Evolutionary conservation across 306 rosid genomes (phyloP), one percentile per base, ranked within the genome.

Genomic region (Quercus variabilis): DNA sequence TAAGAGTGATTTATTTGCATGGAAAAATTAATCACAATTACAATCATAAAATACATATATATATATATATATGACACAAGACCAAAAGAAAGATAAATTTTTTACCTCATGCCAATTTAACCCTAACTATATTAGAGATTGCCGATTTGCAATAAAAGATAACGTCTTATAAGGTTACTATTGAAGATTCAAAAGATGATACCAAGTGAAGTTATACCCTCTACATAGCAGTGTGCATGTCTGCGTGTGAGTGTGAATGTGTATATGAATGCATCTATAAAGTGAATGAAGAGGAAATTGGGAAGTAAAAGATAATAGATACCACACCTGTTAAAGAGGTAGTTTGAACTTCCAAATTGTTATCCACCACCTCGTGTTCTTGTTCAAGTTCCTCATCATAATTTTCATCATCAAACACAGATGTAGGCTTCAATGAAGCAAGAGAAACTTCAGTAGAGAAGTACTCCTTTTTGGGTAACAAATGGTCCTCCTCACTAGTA

Each of bases 361-460:
- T 83, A 60, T 87, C 85, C 76, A 77, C 90, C 8, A 72, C 68
- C 68, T 85, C 90, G n/a, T 71, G 75, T 71, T 91, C 97, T 56
- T 81, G 81, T n/a, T 92, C 97, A 90, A 91, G 85, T 76, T 92
- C 98, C 85, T 92, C 98, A 28, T 94, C 99, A 77, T 94, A 94
- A 83, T 94, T 79, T 81, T 94, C 99, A 83, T 94, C 99, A 57
- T 90, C 97, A 68, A 92, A 90, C 55, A 94, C 86, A 72, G 98
- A 90, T 70, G 78, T 79, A 63, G 91, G 78, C 82, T 84, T 87
- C 90, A 92, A 75, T 62, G 71, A 84, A 75, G 81, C 84, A 79
- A 89, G 64, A 73, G 99, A 86, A 74, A 83, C 90, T 84, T 85
- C 88, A 46, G 84, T 74, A 64, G 97, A 80, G 58, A 90, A 81